These are phyloP conservation scores for Cardamine occulta DNA, from an alignment of 345 rosid species.

Conservation along the genomic window DNA sequence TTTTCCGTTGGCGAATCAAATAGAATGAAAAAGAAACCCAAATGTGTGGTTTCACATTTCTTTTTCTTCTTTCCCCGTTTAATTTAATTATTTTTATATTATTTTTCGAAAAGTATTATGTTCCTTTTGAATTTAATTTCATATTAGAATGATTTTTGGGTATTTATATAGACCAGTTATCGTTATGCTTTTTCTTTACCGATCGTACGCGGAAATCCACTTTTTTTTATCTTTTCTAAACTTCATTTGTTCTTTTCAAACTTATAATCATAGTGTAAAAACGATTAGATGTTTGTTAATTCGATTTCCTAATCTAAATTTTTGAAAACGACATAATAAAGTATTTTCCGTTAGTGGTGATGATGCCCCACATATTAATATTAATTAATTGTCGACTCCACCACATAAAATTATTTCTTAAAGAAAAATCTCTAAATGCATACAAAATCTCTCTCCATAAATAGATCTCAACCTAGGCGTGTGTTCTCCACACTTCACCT, in stretches of 20 bases:
- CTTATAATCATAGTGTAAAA: constrained; percentile 30
- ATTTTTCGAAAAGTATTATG: neutral
- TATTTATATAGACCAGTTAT: neutral
- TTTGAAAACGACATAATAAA: constrained; percentile 12
- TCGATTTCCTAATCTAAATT: constrained; percentile 9
- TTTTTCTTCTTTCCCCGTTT: neutral
- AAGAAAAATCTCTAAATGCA: neutral
- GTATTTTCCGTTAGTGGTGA: constrained; percentile 45
- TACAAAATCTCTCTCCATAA: constrained; percentile 44
- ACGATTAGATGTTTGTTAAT: constrained; percentile 17
- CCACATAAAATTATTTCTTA: neutral
- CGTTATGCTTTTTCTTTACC: constrained; percentile 32
- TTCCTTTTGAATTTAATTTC: constrained; percentile 15
- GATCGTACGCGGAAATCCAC: constrained; percentile 32
- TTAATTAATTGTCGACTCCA: constrained; percentile 40
- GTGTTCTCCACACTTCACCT: constrained; percentile 67
- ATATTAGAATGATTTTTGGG: neutral
- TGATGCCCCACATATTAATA: constrained; percentile 47
- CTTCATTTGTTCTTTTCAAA: constrained; percentile 35
- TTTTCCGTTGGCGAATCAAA: neutral
- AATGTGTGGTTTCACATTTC: constrained; percentile 16
- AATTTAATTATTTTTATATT: neutral
- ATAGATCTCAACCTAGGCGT: constrained; percentile 54
- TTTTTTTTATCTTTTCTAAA: constrained; percentile 9
- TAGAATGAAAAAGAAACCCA: neutral